Conservation (phyloP, 208 protist species). For the Lotmaria passim region DNA sequence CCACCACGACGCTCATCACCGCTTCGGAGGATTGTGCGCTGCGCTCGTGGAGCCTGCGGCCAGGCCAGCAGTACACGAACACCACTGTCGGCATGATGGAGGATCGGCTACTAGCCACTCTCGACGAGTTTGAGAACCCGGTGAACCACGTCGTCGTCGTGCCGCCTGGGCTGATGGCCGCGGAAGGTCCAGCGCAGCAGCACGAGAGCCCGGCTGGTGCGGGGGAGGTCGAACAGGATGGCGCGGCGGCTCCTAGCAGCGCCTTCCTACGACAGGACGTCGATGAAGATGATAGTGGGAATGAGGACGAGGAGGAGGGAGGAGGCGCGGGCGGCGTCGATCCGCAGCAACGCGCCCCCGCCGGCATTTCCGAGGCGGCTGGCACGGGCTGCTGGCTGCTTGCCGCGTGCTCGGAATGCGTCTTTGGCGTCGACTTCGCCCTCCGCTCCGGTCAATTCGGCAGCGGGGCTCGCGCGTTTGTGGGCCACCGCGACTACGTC, state of each 20-base stretch:
- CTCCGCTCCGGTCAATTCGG: slow-evolving; percentile 53
- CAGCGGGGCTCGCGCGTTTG: slow-evolving; percentile 47
- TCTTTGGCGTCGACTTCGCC: slow-evolving; percentile 73
- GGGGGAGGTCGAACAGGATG: neutral
- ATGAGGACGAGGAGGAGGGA: slow-evolving; percentile 5
- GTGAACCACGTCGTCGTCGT: slow-evolving; percentile 82
- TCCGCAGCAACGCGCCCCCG: neutral
- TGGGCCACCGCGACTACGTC: slow-evolving; percentile 82
- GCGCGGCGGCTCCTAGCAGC: slow-evolving; percentile 4
- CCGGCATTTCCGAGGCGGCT: slow-evolving; percentile 19
- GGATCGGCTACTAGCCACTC: slow-evolving; percentile 63
- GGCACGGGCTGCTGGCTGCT: slow-evolving; percentile 63
- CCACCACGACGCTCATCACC: slow-evolving; percentile 54
- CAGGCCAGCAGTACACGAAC: slow-evolving; percentile 21
- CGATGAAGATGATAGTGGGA: neutral
- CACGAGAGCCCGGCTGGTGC: slow-evolving; percentile 8
- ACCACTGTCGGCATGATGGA: slow-evolving; percentile 32
- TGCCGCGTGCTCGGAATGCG: slow-evolving; percentile 77
- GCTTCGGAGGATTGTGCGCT: slow-evolving; percentile 81
- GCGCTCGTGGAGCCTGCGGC: slow-evolving; percentile 73
- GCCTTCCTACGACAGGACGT: neutral
- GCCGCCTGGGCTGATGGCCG: slow-evolving; percentile 33
- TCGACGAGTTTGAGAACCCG: slow-evolving; percentile 87
- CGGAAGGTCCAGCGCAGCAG: neutral
- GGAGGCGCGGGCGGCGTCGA: slow-evolving; percentile 2